Evolutionary conservation across 768 basidiomycete genomes (phyloP).

Genomic region (Leccinum arenicola): DNA sequence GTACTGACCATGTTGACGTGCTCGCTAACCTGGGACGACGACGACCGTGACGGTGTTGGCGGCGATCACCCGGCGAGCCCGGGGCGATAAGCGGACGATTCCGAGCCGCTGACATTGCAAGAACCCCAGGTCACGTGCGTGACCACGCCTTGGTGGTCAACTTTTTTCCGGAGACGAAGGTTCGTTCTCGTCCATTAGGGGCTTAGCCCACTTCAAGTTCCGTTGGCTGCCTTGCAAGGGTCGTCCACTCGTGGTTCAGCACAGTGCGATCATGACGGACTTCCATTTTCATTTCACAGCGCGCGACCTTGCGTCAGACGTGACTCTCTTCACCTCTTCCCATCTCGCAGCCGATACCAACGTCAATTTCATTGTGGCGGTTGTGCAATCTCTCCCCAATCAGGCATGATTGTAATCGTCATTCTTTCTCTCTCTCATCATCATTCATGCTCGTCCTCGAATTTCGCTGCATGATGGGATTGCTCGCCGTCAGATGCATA

Average conservation of each 20-base stretch:
- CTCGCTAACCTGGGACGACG: slow-evolving; percentile 5
- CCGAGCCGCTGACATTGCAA: slow-evolving; percentile 19
- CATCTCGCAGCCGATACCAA: slow-evolving; percentile 15
- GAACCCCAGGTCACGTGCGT: slow-evolving; percentile 20
- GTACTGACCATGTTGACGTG: slow-evolving; percentile 22
- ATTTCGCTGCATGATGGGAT: neutral
- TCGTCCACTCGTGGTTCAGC: slow-evolving; percentile 7
- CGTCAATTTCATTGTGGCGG: slow-evolving; percentile 5
- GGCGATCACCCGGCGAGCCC: slow-evolving; percentile 1
- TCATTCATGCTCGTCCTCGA: neutral
- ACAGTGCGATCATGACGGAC: slow-evolving; percentile 12
- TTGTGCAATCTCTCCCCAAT: neutral
- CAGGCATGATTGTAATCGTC: slow-evolving; percentile 1
- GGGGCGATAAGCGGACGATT: slow-evolving; percentile 16
- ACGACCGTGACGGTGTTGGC: neutral
- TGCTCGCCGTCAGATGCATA: neutral
- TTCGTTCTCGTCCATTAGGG: slow-evolving; percentile 2
- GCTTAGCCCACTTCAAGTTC: slow-evolving; percentile 14
- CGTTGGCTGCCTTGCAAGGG: slow-evolving; percentile 11
- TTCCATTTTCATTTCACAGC: slow-evolving; percentile 21
- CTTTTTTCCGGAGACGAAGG: neutral
- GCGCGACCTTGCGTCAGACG: slow-evolving; percentile 8
- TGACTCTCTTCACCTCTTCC: neutral
- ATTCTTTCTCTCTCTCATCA: neutral
- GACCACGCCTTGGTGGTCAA: neutral